Evolutionary conservation across 106 monocot genomes (phyloP), one percentile per base, ranked within the genome.

Genomic region (Alisma plantagoaquatica): DNA sequence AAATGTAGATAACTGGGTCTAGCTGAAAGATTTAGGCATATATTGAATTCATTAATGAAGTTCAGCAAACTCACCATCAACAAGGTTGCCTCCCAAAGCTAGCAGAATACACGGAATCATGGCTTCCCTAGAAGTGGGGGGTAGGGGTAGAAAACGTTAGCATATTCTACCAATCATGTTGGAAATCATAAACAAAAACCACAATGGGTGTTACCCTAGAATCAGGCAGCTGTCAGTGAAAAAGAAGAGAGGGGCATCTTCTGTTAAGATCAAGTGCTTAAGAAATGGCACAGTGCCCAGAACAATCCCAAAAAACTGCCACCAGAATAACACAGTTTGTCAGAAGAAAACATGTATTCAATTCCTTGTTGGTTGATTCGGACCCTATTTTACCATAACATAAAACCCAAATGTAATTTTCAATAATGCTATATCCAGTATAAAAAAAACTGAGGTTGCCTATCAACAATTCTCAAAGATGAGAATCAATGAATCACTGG

Each of bases 81-180:
- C n/a, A 28, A 69, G 69, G 65, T 94, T 94, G 44, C 93, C 93
- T 43, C 93, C 93, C 74, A 94, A 80, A 32, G 93, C 87, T 41
- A 94, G 83, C 45, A 94, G 81, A 61, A 94, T 87, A 65, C 93
- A 94, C 23, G 93, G 93, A 56, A 94, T 94, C 93, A 94, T 94
- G 6, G 58, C 50, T 18, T 28, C 49, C 33, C 51, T 63, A 27
- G 38, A 41, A 38, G 16, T 35, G 0, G 50, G 33, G 8, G 16
- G 0, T 55, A n/a, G n/a, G 15, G 5, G 32, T 29, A n/a, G 18
- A n/a, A 31, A 11, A 2, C n/a, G 17, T 1, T 56, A 31, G 15
- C 9, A 32, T 14, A 33, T 32, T n/a, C 28, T 27, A 52, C 14
- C 27, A 2, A 52, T 27, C 5, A 52, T n/a, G n/a, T n/a, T n/a